These are phyloP conservation scores for Peronospora destructor DNA, from an alignment of 352 stramenopile genomes.

Conservation along the genomic window DNA sequence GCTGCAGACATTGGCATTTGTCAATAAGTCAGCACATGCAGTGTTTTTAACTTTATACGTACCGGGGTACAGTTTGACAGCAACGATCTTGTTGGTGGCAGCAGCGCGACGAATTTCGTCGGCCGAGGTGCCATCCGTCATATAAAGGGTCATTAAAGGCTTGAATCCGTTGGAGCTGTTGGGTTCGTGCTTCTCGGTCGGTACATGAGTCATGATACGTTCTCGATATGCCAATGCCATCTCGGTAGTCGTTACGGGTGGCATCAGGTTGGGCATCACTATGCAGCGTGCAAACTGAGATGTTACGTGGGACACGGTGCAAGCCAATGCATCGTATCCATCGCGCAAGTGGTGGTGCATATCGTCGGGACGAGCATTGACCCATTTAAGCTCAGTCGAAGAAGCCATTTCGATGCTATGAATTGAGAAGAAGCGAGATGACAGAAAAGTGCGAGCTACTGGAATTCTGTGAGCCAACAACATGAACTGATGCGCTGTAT, in stretches of 20 bases:
- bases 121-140: constrained; percentile 95
- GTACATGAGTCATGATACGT: constrained; percentile 87
- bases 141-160: constrained; percentile 96
- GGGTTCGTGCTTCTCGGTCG: constrained; percentile 33
- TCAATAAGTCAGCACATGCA: constrained; percentile 1
- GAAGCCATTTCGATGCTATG: constrained; percentile 15
- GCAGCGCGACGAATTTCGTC: constrained; percentile 93
- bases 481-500: constrained; percentile 4
- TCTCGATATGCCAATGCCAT: constrained; percentile 94
- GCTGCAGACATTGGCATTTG: constrained; percentile 27
- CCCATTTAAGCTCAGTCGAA: constrained; percentile 33
- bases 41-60: neutral
- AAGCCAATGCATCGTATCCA: constrained; percentile 68
- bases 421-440: constrained; percentile 2
- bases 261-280: constrained; percentile 98
- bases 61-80: constrained; percentile 97
- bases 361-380: constrained; percentile 82
- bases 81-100: constrained; percentile 86
- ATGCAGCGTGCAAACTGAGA: constrained; percentile 86
- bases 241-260: constrained; percentile 93
- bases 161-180: constrained; percentile 58
- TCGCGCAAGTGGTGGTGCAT: constrained; percentile 98
- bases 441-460: constrained; percentile 2
- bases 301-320: constrained; percentile 78
- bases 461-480: constrained; percentile 16